Evolutionary conservation across 1,284 basidiomycete genomes (phyloP), one percentile per base, ranked within the genome.

Genomic region (Irpex sp.): DNA sequence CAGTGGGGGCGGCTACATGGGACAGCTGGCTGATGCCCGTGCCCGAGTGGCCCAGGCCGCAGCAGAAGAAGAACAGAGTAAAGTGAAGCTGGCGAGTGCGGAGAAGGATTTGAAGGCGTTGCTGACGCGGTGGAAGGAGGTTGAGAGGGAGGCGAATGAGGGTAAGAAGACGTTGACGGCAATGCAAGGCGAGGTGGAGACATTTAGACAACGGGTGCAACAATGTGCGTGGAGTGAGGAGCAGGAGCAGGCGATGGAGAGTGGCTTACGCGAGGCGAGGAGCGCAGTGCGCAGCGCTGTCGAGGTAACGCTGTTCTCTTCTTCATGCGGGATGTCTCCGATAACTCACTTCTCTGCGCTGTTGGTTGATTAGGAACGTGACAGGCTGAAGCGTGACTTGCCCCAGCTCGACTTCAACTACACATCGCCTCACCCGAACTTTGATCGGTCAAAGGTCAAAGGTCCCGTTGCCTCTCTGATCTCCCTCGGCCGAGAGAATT

Each of bases 381-480:
- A 97, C 63, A 72, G 75, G 0, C 78, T 94, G 69, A 88, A 88
- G 69, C 85, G 88, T 58, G 78, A 86, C 60, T 81, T 97, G 19
- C 83, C 89, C 0, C 82, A 84, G 21, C 81, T 97, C 55, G 90
- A 94, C 73, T 98, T 99, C 76, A 84, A 90, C 59, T 99, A 98
- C 72, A 75, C 85, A 1, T 81, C 86, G 58, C 96, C 96, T 0
- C 79, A 84, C 49, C 88, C 91, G 4, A 85, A 87, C 71, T 99
- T 99, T 74, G 94, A 99, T 74, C 84, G 89, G 34, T 82, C 80
- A 26, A 89, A 91, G 68, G 96, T 99, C 72, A 97, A 97, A 73
- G 97, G 97, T 54, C 83, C 93, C n/a, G 90, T 96, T n/a, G 95
- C 92, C 0, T 89, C 88, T 19, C 84, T 98, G 19, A 87, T 98